Evolutionary conservation across 108 stramenopile species (phyloP), one percentile per base, ranked within the genome.

Genomic region (Stephanodiscus triporus): DNA sequence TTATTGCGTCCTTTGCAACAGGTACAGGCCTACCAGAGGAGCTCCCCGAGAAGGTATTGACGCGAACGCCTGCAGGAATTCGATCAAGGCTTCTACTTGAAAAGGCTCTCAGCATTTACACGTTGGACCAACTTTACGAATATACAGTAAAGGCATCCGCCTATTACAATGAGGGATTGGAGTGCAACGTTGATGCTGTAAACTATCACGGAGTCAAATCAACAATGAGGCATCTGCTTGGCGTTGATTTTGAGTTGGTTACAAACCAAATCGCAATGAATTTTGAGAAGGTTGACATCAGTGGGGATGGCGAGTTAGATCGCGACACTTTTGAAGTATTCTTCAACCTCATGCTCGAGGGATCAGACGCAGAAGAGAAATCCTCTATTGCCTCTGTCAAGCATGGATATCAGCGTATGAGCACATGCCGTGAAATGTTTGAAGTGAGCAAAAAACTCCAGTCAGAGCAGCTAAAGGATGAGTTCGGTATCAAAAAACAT

Each of bases 111-210:
- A 67, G 65, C 1, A 24, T 68, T 9, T 73, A 79, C 58, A 49
- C 72, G 7, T 24, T 67, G 16, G 78, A 79, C 61, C 72, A 79
- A 36, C 78, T 79, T 37, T 79, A 67, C 49, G 78, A 79, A n/a
- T 73, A 59, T 30, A 38, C 78, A 13, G 59, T 73, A 11, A 68
- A 67, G 22, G 76, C 76, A 23, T 66, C 64, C 19, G 34, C 50
- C 30, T 23, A 27, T 30, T 74, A 34, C 64, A 36, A 59, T 53
- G 64, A 42, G 40, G 32, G 19, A 47, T 42, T 56, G 57, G 56
- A 43, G 27, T 57, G 55, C 1, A 23, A 68, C 9, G 22, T 34
- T 23, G 43, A 32, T 23, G 60, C 38, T 13, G 66, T 68, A 23
- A 63, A 61, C 48, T 76, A 38, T 56, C 30, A 58, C 16, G 75